Conservation (phyloP, 768 basidiomycete species). For the Epithele typhae region DNA sequence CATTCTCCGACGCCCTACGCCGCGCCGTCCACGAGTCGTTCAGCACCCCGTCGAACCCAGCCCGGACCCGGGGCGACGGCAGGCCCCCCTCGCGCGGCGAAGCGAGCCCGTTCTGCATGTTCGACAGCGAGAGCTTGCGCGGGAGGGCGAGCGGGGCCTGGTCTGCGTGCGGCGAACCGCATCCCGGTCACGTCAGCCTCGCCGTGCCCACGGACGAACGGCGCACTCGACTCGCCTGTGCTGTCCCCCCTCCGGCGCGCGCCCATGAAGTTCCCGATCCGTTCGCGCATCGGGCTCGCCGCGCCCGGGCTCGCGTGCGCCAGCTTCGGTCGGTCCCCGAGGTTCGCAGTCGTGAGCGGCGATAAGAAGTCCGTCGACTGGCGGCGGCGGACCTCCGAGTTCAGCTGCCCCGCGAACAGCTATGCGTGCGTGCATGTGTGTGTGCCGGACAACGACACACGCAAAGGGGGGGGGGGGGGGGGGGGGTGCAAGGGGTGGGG, state of each 20-base stretch:
- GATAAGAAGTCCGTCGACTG: constrained; percentile 74
- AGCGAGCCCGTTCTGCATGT: constrained; percentile 42
- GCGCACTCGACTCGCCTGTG: constrained; percentile 35
- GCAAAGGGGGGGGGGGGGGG: neutral
- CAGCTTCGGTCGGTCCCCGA: constrained; percentile 55
- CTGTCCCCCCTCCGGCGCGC: constrained; percentile 63
- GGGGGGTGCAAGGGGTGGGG: constrained; percentile 16
- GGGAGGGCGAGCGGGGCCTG: constrained; percentile 49
- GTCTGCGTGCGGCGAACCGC: constrained; percentile 38
- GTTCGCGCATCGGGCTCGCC: constrained; percentile 57
- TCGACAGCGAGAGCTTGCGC: constrained; percentile 68
- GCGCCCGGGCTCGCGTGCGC: constrained; percentile 44
- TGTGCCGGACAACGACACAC: too few species aligned
- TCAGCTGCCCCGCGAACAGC: constrained; percentile 79
- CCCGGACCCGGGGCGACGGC: constrained; percentile 63
- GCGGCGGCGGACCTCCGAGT: constrained; percentile 84
- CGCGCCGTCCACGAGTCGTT: constrained; percentile 68
- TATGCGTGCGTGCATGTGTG: too few species aligned
- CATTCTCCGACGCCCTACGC: constrained; percentile 57
- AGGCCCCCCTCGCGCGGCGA: constrained; percentile 57
- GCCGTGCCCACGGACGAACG: too few species aligned
- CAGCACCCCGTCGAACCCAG: constrained; percentile 73
- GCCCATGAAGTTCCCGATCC: constrained; percentile 54
- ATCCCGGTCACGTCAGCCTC: too few species aligned
- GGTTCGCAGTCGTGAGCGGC: constrained; percentile 46